Evolutionary conservation across 2,329 filamentous ascomycete genomes (phyloP).

Genomic region (Teratosphaeria gauchensis): DNA sequence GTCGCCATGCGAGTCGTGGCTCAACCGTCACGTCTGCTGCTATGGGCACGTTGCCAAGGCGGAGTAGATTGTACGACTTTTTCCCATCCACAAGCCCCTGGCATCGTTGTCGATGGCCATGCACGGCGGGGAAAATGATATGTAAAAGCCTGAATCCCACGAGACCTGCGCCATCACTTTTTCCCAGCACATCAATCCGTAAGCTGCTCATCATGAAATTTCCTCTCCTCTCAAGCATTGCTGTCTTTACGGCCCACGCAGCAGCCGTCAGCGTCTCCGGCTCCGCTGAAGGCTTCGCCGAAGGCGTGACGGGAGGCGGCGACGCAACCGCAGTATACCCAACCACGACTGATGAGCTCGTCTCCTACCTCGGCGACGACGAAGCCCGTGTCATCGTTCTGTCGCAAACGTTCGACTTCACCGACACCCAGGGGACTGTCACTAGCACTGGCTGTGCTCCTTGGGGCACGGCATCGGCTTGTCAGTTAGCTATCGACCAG

Average conservation of each 20-base stretch:
- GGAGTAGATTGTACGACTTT: neutral
- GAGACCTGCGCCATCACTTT: neutral
- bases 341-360: conserved; percentile 43
- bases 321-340: conserved; percentile 31
- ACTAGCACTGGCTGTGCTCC: conserved; percentile 49
- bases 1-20: neutral
- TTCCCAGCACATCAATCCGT: neutral
- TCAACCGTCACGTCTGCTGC: neutral
- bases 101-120: neutral
- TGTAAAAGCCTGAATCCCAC: neutral
- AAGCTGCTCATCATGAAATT: neutral
- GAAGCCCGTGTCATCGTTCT: conserved; percentile 49
- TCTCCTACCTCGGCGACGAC: conserved; percentile 48
- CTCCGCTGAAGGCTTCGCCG: conserved; percentile 40
- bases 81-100: neutral
- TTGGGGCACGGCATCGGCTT: conserved; percentile 37
- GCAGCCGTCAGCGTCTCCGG: conserved; percentile 12
- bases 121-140: neutral
- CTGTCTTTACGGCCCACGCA: conserved; percentile 1
- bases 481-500: conserved; percentile 54
- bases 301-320: conserved; percentile 52
- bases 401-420: conserved; percentile 46
- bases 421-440: conserved; percentile 43
- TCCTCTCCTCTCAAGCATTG: neutral
- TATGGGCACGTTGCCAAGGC: neutral